Evolutionary conservation across 1,139 yeast species (phyloP).

Genomic region (Pneumocystis jirovecii): DNA sequence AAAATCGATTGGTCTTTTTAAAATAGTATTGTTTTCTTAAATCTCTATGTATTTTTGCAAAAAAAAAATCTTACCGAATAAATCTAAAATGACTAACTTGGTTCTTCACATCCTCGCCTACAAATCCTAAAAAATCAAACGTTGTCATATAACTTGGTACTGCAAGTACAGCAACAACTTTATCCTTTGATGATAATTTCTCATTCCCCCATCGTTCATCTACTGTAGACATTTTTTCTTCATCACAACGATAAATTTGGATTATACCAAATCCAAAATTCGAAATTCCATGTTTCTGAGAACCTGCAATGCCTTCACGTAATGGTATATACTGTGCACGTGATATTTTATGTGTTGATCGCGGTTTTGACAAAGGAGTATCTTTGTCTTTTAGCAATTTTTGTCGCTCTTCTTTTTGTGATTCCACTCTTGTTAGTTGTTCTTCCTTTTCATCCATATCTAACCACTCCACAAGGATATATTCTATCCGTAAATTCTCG

Average conservation of each 20-base stretch:
- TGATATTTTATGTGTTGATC: not conserved
- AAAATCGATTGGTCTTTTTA: not conserved
- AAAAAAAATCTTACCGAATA: constrained; percentile 26
- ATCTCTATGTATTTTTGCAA: not conserved
- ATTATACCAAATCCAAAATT: constrained; percentile 6
- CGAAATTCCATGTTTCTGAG: not conserved
- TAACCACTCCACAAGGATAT: not conserved
- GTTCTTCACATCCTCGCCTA: constrained; percentile 47
- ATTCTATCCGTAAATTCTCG: not conserved
- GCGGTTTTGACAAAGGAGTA: not conserved
- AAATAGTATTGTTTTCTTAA: not conserved
- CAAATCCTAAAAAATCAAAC: constrained; percentile 64
- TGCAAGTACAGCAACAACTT: constrained; percentile 67
- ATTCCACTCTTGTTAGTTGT: not conserved
- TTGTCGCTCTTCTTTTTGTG: not conserved
- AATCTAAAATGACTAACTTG: constrained; percentile 59
- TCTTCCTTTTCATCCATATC: not conserved
- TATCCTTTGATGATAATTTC: constrained; percentile 26
- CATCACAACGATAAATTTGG: constrained; percentile 3
- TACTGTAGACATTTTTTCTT: not conserved
- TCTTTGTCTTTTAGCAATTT: not conserved
- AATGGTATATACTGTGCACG: not conserved
- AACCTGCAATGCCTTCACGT: not conserved
- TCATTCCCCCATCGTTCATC: not conserved
- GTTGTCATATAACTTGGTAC: constrained; percentile 82